These are phyloP conservation scores for Lachnum nothofagi DNA, from an alignment of 2,329 filamentous ascomycete species.

Conservation along the genomic window DNA sequence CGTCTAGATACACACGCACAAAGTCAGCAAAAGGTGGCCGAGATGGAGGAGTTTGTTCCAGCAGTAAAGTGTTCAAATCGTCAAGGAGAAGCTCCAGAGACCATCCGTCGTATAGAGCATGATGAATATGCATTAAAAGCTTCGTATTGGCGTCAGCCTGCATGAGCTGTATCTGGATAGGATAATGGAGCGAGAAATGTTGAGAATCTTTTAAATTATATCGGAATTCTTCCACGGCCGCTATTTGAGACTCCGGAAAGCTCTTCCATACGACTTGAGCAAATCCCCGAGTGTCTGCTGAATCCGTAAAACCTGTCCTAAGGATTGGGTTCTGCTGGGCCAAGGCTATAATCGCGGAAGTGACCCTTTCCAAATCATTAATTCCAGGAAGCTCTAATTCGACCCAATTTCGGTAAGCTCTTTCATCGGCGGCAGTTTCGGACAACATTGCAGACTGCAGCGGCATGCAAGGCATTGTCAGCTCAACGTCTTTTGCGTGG, in stretches of 20 bases:
- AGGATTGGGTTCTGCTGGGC: conserved; percentile 59
- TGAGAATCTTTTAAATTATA: conserved; percentile 38
- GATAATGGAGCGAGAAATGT: conserved; percentile 39
- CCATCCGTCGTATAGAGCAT: conserved; percentile 92
- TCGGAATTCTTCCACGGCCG: conserved; percentile 36
- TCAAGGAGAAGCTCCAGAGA: conserved; percentile 69
- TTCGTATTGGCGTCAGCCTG: conserved; percentile 21
- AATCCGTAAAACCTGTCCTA: conserved; percentile 65
- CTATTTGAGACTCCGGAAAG: conserved; percentile 37
- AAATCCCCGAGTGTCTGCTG: conserved; percentile 44
- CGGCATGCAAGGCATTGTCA: conserved; percentile 58
- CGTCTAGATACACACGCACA: conserved; percentile 43
- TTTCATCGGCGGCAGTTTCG: conserved; percentile 57
- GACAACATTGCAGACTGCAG: conserved; percentile 76
- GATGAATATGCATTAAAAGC: conserved; percentile 57
- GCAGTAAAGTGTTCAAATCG: conserved; percentile 53
- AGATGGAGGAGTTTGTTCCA: conserved; percentile 3
- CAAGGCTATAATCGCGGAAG: conserved; percentile 46
- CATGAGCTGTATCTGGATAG: conserved; percentile 57
- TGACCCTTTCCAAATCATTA: conserved; percentile 37
- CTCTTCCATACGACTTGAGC: conserved; percentile 60
- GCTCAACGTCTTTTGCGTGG: conserved; percentile 40
- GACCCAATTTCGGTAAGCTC: conserved; percentile 74
- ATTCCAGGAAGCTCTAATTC: conserved; percentile 47
- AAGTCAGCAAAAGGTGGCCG: conserved; percentile 59